Evolutionary conservation across 345 rosid species (phyloP), one percentile per base, ranked within the genome.

Genomic region (Clausena lansium): DNA sequence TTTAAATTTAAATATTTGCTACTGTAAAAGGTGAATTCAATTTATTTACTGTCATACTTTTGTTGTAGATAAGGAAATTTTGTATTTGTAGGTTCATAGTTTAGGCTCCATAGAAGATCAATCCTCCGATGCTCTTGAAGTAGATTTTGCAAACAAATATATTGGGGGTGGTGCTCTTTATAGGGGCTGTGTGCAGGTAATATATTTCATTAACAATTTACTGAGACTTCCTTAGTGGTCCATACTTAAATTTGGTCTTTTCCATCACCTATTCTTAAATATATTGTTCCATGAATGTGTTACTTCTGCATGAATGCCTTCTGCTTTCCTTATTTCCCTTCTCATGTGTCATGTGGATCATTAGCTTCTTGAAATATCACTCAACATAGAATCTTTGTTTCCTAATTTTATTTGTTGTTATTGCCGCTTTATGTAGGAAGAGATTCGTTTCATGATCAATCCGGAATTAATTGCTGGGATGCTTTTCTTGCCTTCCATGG

Each of bases 401-500:
- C 28, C n/a, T 41, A 41, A 24, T 27, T 68, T 30, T 39, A 11
- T 24, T 25, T 52, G 11, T 59, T 60, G 32, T 67, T 50, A 24
- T 69, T 59, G 36, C 70, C 32, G 58, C 58, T 55, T 80, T 68
- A 22, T 83, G 78, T 82, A 94, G 99, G 99, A 96, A 87, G 99
- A 96, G 85, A 92, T 96, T 75, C 98, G 92, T 73, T 96, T 96
- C 89, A 89, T 96, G 97, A 88, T 92, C 83, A 91, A 87, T 88
- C 99, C 98, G 47, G 98, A 96, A 78, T 84, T 96, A 81, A 90
- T 96, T 75, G 94, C 90, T 17, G 90, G 99, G 82, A 91, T 96
- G 98, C 89, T 94, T 82, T 94, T 94, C 90, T 84, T 92, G 86
- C 94, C 99, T 78, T 84, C 91, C 63, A 91, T 96, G 97, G 94